phyloP scores from a whole-genome alignment of 305 asterid species.

The Fraxinus angustifolia region DNA sequence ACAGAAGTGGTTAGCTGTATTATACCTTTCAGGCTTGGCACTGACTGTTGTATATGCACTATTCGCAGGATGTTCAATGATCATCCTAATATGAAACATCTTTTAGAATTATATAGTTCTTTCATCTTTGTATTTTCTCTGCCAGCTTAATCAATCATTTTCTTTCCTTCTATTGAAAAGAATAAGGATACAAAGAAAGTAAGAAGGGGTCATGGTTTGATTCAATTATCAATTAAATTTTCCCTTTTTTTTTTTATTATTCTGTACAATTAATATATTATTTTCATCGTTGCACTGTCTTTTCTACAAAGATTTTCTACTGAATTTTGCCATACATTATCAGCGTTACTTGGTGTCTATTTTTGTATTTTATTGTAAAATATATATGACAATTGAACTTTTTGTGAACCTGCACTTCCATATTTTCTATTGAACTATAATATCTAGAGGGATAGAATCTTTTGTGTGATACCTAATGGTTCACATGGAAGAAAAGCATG shows the following conservation, averaged over 20 bases:
- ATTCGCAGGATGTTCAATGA: not conserved
- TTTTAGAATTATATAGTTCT: not conserved
- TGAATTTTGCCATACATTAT: not conserved
- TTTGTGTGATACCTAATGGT: not conserved
- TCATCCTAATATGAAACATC: slow-evolving; percentile 2
- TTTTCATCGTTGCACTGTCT: not conserved
- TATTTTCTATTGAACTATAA: not conserved
- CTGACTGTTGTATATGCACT: not conserved
- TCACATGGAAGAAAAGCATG: not conserved
- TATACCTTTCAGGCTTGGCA: not conserved
- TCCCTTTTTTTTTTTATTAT: not conserved
- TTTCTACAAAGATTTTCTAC: not conserved
- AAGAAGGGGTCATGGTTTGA: not conserved
- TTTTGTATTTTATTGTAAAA: not conserved
- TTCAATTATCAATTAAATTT: not conserved
- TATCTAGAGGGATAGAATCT: not conserved
- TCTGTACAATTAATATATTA: not conserved
- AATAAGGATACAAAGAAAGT: not conserved
- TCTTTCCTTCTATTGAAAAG: not conserved
- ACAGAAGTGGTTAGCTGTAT: not conserved
- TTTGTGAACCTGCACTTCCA: not conserved
- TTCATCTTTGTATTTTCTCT: not conserved
- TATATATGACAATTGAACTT: not conserved
- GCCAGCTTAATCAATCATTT: not conserved
- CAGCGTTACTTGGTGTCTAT: not conserved